Conservation (phyloP, 208 protist species). For the Leishmania tropica region DNA sequence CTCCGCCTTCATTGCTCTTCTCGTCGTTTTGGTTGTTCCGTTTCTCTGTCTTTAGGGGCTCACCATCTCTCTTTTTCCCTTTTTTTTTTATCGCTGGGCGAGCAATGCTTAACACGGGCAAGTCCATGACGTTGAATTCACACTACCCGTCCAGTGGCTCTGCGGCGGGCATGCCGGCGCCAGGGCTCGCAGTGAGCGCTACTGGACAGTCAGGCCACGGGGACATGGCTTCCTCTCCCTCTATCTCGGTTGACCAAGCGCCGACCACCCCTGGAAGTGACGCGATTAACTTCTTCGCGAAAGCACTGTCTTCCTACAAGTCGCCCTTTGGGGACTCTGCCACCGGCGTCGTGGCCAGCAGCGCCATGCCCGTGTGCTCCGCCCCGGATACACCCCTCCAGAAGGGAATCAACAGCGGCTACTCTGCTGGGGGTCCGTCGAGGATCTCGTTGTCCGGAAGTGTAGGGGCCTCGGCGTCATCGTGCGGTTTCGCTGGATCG, state of each 20-base stretch:
- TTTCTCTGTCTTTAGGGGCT: not conserved
- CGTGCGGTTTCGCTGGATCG: not conserved
- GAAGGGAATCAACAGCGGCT: not conserved
- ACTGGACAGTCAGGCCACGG: not conserved
- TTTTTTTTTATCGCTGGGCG: not conserved
- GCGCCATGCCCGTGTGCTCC: conserved; percentile 5
- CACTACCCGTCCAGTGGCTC: not conserved
- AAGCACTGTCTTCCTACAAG: conserved; percentile 21
- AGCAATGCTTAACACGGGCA: not conserved
- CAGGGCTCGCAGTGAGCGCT: conserved; percentile 3
- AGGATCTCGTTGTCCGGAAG: not conserved
- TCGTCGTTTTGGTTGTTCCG: not conserved
- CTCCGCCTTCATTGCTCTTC: not conserved
- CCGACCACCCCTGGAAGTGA: not conserved
- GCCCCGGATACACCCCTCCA: not conserved
- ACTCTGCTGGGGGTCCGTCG: not conserved
- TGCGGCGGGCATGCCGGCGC: not conserved
- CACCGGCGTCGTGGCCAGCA: conserved; percentile 9
- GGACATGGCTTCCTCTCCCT: not conserved
- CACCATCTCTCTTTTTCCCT: not conserved
- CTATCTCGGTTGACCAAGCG: not conserved
- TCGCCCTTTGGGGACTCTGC: conserved; percentile 31
- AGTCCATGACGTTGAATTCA: not conserved
- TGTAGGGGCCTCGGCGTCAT: not conserved
- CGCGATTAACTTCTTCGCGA: conserved; percentile 14